Conservation (phyloP, 352 stramenopile genomes). For the Phytopythium delawarense region DNA sequence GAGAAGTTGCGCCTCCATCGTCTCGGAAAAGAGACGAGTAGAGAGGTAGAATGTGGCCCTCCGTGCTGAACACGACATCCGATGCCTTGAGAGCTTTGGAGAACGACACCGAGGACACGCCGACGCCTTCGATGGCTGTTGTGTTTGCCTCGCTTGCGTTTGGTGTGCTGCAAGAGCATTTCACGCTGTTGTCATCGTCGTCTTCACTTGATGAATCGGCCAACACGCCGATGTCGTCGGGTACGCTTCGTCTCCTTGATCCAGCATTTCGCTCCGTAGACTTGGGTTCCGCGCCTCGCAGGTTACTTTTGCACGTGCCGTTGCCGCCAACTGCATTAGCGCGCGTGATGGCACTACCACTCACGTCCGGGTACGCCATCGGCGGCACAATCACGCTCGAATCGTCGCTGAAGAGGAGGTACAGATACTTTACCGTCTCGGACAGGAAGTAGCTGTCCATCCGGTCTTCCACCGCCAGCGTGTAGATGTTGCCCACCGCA, state of each 20-base stretch:
- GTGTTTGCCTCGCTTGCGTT: conserved; percentile 10
- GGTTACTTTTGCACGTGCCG: neutral
- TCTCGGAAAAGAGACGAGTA: conserved; percentile 48
- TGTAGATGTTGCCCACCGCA: conserved; percentile 88
- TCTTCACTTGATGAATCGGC: neutral
- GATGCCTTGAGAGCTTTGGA: conserved; percentile 45
- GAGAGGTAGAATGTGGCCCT: conserved; percentile 76
- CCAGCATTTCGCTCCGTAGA: neutral
- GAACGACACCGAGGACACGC: neutral
- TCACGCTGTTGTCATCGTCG: no score
- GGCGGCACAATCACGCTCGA: conserved; percentile 64
- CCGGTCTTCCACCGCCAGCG: conserved; percentile 89
- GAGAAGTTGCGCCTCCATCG: neutral
- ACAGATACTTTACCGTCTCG: conserved; percentile 99
- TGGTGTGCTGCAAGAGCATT: neutral
- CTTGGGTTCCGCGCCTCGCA: neutral
- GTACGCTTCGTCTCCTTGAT: neutral
- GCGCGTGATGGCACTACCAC: neutral
- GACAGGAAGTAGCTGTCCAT: conserved; percentile 99
- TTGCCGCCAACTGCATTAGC: neutral
- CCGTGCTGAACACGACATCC: conserved; percentile 78
- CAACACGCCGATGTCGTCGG: neutral
- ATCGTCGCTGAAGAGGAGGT: conserved; percentile 96
- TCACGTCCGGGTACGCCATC: conserved; percentile 8
- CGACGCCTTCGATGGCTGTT: neutral